Evolutionary conservation across 1,284 basidiomycete species (phyloP).

Genomic region (Lentinus polychrous): DNA sequence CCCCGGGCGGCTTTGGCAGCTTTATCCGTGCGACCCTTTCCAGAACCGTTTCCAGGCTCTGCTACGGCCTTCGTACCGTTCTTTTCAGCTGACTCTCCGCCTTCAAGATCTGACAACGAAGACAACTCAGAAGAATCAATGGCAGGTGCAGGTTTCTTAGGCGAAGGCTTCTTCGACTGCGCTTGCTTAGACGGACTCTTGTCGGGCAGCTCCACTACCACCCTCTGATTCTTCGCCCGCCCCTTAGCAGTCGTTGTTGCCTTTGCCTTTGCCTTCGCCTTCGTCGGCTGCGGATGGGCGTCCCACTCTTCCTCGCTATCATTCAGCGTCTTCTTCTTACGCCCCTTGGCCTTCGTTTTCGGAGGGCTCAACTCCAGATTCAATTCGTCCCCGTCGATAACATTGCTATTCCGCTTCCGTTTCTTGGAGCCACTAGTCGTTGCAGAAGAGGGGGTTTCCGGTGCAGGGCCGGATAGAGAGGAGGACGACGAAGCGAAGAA

Average conservation of each 20-base stretch:
- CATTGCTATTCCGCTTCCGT: constrained; percentile 6
- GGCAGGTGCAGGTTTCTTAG: background rate
- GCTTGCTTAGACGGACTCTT: background rate
- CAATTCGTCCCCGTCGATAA: background rate
- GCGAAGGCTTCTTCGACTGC: constrained; percentile 8
- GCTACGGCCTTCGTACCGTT: constrained; percentile 9
- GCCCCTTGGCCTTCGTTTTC: constrained; percentile 8
- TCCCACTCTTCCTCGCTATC: constrained; percentile 23
- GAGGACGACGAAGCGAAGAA: constrained; percentile 10
- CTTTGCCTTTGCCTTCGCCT: constrained; percentile 17
- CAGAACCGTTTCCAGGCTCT: background rate
- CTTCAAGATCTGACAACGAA: background rate
- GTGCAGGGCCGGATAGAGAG: constrained; percentile 10
- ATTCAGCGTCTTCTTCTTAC: constrained; percentile 11
- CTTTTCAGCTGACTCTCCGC: constrained; percentile 11
- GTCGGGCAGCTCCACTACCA: constrained; percentile 5
- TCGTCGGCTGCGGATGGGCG: constrained; percentile 12
- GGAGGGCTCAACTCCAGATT: background rate
- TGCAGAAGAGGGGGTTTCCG: background rate
- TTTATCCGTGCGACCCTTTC: too few species aligned
- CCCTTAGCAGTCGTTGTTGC: constrained; percentile 11
- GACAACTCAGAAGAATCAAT: background rate
- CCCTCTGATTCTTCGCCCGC: constrained; percentile 3
- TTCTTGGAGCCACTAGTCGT: constrained; percentile 2
- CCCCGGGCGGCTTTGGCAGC: background rate